These are phyloP conservation scores for Colletotrichum graminicola DNA, from an alignment of 2,329 filamentous ascomycete genomes.

Conservation along the genomic window DNA sequence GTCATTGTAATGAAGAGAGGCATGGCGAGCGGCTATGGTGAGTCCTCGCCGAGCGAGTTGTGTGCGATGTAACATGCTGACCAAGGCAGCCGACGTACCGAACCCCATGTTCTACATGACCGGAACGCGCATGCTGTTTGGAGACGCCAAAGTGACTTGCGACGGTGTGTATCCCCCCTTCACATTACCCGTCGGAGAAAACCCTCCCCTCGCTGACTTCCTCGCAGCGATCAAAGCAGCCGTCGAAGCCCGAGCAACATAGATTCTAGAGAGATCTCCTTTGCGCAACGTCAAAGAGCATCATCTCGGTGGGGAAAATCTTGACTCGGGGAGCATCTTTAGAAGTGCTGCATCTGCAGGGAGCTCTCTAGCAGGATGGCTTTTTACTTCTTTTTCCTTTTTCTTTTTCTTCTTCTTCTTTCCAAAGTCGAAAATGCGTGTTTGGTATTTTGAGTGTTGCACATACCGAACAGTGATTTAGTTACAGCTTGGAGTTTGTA, in stretches of 20 bases:
- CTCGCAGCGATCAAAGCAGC: slow-evolving; percentile 56
- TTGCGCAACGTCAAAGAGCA: slow-evolving; percentile 8
- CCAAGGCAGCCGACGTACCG: slow-evolving; percentile 78
- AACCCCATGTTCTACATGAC: slow-evolving; percentile 97
- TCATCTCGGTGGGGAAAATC: slow-evolving; percentile 23
- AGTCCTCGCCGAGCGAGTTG: slow-evolving; percentile 48
- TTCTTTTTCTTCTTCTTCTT: neutral
- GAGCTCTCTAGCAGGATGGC: slow-evolving; percentile 13
- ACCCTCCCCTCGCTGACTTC: slow-evolving; percentile 39
- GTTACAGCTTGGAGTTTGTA: neutral
- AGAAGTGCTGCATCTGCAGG: slow-evolving; percentile 39
- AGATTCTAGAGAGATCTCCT: slow-evolving; percentile 39
- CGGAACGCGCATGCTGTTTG: slow-evolving; percentile 90
- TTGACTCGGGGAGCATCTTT: slow-evolving; percentile 27
- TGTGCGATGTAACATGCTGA: neutral
- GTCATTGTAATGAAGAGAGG: slow-evolving; percentile 94
- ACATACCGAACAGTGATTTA: neutral
- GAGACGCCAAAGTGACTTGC: slow-evolving; percentile 86
- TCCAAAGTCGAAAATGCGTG: too few species aligned
- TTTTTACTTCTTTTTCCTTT: neutral
- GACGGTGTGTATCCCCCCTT: slow-evolving; percentile 69
- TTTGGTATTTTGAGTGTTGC: neutral
- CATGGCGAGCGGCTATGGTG: slow-evolving; percentile 88
- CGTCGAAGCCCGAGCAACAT: slow-evolving; percentile 48
- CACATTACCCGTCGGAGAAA: too few species aligned